A percentile compares a stretch with the other conserved stretches of the same genome.
Evolutionary conservation across 352 stramenopile species (phyloP).

Genomic region (Peronospora destructor): DNA sequence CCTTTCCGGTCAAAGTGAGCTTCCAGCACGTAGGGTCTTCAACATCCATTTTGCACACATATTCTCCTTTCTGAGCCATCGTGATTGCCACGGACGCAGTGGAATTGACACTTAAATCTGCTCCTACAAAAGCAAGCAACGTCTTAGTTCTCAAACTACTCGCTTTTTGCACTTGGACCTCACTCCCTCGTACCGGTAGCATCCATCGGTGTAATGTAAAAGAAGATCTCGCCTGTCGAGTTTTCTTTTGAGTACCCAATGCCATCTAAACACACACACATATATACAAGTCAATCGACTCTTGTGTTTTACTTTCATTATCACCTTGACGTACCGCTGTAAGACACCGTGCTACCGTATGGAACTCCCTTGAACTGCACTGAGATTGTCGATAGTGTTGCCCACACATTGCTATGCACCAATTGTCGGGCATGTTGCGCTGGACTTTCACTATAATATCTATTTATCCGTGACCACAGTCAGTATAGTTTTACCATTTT

Average conservation of each 20-base stretch:
- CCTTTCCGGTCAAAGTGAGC: slow-evolving; percentile 41
- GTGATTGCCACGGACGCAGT: slow-evolving; percentile 54
- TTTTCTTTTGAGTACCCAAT: slow-evolving; percentile 39
- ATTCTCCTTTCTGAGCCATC: slow-evolving; percentile 39
- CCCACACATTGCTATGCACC: slow-evolving; percentile 61
- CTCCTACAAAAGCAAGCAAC: slow-evolving; percentile 11
- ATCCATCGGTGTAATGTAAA: slow-evolving; percentile 64
- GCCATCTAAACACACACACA: slow-evolving; percentile 33
- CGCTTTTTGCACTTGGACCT: no score
- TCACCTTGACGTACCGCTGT: slow-evolving; percentile 40
- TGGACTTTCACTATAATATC: slow-evolving; percentile 3
- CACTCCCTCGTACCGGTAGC: slow-evolving; percentile 19
- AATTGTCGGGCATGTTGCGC: slow-evolving; percentile 50
- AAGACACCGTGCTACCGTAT: slow-evolving; percentile 54
- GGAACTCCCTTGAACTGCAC: slow-evolving; percentile 47
- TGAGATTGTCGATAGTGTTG: slow-evolving; percentile 56
- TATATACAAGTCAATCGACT: neutral
- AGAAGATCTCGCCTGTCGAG: slow-evolving; percentile 58
- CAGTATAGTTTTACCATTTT: no score
- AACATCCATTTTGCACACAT: slow-evolving; percentile 61
- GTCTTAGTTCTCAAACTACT: no score
- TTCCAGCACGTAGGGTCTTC: slow-evolving; percentile 70
- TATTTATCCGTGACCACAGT: no score
- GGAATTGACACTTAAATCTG: slow-evolving; percentile 47
- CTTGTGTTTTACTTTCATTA: neutral